phyloP scores from a whole-genome alignment of 2,329 filamentous ascomycete genomes.

The Hypoxylon sp. region DNA sequence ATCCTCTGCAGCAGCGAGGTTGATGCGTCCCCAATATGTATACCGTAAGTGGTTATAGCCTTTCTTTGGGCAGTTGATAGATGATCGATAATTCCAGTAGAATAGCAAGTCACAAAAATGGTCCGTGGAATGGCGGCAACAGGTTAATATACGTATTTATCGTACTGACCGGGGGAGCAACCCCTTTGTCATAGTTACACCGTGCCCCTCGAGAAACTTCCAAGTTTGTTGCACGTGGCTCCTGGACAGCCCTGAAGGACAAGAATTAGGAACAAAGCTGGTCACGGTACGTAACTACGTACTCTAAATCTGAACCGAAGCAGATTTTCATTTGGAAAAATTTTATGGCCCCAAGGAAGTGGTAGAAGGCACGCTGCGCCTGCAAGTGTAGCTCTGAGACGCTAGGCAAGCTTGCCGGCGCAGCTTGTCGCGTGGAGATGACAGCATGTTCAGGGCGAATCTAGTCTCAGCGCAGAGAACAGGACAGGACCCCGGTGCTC shows the following conservation, averaged over 20 bases:
- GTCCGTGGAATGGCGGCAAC: conserved; percentile 28
- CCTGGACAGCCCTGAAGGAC: conserved; percentile 14
- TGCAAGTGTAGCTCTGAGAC: conserved; percentile 22
- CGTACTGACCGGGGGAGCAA: conserved; percentile 41
- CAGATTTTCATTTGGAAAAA: conserved; percentile 39
- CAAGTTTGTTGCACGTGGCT: conserved; percentile 42
- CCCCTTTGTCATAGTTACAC: conserved; percentile 53
- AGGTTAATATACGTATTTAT: conserved; percentile 50
- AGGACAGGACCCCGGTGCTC: conserved; percentile 28
- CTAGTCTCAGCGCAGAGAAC: conserved; percentile 22
- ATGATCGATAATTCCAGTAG: conserved; percentile 11
- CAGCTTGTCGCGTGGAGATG: conserved; percentile 35
- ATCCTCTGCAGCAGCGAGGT: conserved; percentile 34
- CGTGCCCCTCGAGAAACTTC: conserved; percentile 43
- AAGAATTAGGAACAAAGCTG: conserved; percentile 34
- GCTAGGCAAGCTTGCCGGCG: conserved; percentile 33
- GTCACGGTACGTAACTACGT: conserved; percentile 45
- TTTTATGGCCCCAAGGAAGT: conserved; percentile 41
- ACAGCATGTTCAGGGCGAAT: conserved; percentile 37
- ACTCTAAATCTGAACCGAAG: conserved; percentile 10
- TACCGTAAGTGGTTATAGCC: conserved; percentile 4
- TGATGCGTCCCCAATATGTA: conserved; percentile 19
- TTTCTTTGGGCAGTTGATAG: conserved; percentile 10
- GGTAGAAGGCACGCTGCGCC: conserved; percentile 32
- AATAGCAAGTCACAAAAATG: conserved; percentile 14